These are phyloP conservation scores for Chlamydomonas eustigma DNA, from an alignment of 139 green algal species.

Conservation along the genomic window DNA sequence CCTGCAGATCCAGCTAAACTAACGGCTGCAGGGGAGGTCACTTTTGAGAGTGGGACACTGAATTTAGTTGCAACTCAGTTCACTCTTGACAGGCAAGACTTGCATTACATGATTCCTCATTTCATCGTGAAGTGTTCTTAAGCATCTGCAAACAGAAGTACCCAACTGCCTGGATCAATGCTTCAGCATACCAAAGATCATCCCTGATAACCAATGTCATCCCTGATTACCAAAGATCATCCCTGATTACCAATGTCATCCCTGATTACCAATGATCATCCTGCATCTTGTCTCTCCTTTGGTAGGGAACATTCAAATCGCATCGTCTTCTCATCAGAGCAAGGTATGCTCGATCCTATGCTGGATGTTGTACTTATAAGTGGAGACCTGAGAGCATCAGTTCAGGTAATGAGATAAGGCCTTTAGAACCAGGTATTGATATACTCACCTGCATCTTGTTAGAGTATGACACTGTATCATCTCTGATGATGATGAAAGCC, in stretches of 20 bases:
- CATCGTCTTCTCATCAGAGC: constrained; percentile 65
- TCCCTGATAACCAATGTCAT: too few species aligned
- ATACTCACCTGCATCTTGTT: too few species aligned
- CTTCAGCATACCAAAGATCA: too few species aligned
- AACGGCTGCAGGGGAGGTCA: constrained; percentile 44
- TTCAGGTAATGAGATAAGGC: constrained; percentile 53
- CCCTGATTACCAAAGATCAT: too few species aligned
- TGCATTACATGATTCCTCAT: background rate
- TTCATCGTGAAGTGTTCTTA: too few species aligned
- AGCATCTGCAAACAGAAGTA: too few species aligned
- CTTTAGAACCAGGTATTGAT: too few species aligned
- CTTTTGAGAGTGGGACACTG: constrained; percentile 77
- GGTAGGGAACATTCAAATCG: constrained; percentile 75
- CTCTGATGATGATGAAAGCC: background rate
- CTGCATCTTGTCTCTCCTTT: too few species aligned
- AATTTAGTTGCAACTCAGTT: constrained; percentile 92
- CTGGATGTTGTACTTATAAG: constrained; percentile 67
- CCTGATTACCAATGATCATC: too few species aligned
- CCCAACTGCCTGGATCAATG: too few species aligned
- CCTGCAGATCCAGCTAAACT: constrained; percentile 48
- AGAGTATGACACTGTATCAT: too few species aligned
- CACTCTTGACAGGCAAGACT: constrained; percentile 65
- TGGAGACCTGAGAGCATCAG: constrained; percentile 63
- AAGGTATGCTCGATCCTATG: constrained; percentile 55
- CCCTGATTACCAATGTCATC: too few species aligned